Evolutionary conservation across 805 yeast species (phyloP).

Genomic region (Nakazawaea anatomiae): DNA sequence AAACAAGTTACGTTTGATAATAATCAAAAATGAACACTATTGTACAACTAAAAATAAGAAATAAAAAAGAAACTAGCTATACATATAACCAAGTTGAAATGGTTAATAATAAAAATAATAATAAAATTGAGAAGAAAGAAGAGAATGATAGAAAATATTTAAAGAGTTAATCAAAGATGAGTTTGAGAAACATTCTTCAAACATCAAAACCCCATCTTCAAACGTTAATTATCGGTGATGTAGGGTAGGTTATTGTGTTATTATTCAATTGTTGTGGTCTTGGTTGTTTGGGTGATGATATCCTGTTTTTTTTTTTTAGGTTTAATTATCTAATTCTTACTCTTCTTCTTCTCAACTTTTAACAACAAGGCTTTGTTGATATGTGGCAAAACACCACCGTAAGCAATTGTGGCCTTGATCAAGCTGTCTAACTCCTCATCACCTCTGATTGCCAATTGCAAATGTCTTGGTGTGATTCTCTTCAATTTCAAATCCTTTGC

Average conservation of each 20-base stretch:
- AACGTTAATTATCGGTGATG: too few relatives aligned
- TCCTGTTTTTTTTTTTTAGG: too few relatives aligned
- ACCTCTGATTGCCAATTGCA: conserved; percentile 95
- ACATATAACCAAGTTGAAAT: background rate
- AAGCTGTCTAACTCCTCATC: conserved; percentile 95
- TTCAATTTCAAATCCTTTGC: conserved; percentile 93
- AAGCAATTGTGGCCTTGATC: conserved; percentile 92
- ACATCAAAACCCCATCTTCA: too few relatives aligned
- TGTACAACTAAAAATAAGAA: background rate
- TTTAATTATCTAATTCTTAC: conserved; percentile 6
- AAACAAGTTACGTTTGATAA: background rate
- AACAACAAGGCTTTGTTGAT: conserved; percentile 76
- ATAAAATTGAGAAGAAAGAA: background rate
- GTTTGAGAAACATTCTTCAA: too few relatives aligned
- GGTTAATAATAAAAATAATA: background rate
- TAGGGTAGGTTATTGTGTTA: too few relatives aligned
- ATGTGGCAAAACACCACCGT: conserved; percentile 97
- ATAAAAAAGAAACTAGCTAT: background rate
- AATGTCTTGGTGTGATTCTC: conserved; percentile 96
- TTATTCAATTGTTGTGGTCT: too few relatives aligned
- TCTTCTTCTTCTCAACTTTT: conserved; percentile 62
- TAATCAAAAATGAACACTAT: background rate
- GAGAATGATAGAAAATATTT: background rate
- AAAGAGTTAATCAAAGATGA: too few relatives aligned
- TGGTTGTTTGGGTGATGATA: too few relatives aligned